A percentile compares a stretch with the other conserved stretches of the same genome.
Conservation (phyloP, 2,329 filamentous ascomycete species). For the Stagonosporopsis cucurbitacearum region DNA sequence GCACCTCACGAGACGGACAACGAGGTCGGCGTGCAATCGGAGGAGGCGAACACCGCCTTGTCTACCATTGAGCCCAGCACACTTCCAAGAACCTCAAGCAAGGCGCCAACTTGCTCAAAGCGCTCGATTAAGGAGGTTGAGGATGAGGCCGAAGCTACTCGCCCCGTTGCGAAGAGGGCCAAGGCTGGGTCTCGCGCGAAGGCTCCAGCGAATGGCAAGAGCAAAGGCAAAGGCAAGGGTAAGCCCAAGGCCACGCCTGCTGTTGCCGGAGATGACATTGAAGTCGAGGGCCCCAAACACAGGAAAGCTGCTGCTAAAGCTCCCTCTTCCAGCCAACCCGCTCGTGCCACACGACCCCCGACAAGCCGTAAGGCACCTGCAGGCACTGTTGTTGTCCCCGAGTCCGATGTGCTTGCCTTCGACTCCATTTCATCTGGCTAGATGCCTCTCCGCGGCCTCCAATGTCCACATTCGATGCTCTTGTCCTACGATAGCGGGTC, state of each 20-base stretch:
- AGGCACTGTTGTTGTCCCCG: neutral
- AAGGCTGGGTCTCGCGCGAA: neutral
- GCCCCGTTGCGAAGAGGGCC: neutral
- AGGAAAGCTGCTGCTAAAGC: neutral
- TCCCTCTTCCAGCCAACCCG: neutral
- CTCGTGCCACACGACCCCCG: neutral
- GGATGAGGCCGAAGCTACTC: neutral
- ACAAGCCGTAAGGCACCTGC: neutral
- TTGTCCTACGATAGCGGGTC: neutral
- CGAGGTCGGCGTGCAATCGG: neutral
- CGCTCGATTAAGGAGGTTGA: neutral
- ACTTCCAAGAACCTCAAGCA: neutral
- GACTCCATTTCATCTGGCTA: neutral
- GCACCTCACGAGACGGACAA: neutral
- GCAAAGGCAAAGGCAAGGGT: neutral
- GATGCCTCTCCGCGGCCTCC: neutral
- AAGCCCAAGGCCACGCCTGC: neutral
- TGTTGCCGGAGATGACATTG: neutral
- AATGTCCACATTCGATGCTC: neutral
- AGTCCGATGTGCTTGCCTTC: neutral
- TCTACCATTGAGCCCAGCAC: neutral
- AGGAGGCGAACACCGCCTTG: too few relatives aligned
- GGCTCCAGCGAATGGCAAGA: neutral
- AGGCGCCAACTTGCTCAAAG: neutral
- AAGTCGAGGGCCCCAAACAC: neutral